phyloP scores from a whole-genome alignment of 2,329 filamentous ascomycete species.

The Penicillium glabrum region DNA sequence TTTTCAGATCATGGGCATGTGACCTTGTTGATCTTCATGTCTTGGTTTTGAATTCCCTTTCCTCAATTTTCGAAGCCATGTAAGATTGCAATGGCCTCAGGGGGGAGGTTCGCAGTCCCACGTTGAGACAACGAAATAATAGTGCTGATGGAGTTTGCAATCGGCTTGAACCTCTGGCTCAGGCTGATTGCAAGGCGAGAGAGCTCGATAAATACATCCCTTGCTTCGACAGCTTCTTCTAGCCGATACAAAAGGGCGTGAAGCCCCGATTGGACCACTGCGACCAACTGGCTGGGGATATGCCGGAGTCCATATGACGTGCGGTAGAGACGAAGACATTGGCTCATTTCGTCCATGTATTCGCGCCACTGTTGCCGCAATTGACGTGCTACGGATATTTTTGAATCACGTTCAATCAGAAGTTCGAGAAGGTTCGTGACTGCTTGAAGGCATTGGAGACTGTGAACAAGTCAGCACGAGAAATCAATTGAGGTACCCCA shows the following conservation, averaged over 20 bases:
- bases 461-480: constrained; percentile 16
- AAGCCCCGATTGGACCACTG: constrained; percentile 23
- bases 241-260: constrained; percentile 21
- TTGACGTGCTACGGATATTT: constrained; percentile 6
- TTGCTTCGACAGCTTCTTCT: constrained; percentile 20
- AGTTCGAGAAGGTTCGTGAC: constrained; percentile 27
- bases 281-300: constrained; percentile 29
- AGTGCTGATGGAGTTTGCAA: constrained; percentile 20
- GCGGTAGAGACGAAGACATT: constrained; percentile 28
- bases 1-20: not conserved
- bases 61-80: constrained; percentile 15
- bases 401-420: constrained; percentile 20
- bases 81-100: constrained; percentile 23
- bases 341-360: constrained; percentile 27
- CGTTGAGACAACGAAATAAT: constrained; percentile 19
- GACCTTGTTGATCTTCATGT: too few species aligned
- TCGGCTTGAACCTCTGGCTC: constrained; percentile 24
- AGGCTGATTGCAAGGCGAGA: constrained; percentile 27
- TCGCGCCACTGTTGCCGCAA: constrained; percentile 13
- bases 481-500: not conserved
- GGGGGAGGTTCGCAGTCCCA: constrained; percentile 18
- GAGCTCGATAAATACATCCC: constrained; percentile 27
- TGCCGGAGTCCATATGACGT: constrained; percentile 29
- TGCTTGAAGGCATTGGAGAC: constrained; percentile 29
- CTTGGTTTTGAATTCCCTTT: not conserved